Evolutionary conservation across 2,329 filamentous ascomycete species (phyloP).

Genomic region (Fusarium sp.): DNA sequence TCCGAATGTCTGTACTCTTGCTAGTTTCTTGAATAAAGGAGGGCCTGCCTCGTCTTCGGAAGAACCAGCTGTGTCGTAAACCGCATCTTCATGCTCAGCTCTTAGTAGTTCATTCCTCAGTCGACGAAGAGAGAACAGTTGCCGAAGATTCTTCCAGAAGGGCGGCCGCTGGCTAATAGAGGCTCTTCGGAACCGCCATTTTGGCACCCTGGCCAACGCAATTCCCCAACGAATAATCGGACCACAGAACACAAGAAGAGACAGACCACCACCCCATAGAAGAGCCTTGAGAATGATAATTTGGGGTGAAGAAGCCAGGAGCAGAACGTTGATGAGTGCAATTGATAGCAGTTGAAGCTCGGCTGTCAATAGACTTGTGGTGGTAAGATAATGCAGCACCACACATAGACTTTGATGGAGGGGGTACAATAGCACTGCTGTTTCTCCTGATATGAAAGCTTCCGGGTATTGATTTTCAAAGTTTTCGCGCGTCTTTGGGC

Average conservation of each 20-base stretch:
- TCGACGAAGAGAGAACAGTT: slow-evolving; percentile 58
- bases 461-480: slow-evolving; percentile 50
- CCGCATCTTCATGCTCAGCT: slow-evolving; percentile 47
- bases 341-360: slow-evolving; percentile 90
- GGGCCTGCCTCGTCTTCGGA: slow-evolving; percentile 49
- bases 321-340: slow-evolving; percentile 81
- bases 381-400: slow-evolving; percentile 82
- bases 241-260: slow-evolving; percentile 77
- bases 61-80: slow-evolving; percentile 48
- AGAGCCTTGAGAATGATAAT: slow-evolving; percentile 85
- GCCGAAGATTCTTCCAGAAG: slow-evolving; percentile 55
- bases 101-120: slow-evolving; percentile 56
- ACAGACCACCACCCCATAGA: slow-evolving; percentile 85
- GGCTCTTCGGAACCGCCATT: slow-evolving; percentile 83
- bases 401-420: slow-evolving; percentile 82
- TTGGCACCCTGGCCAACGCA: slow-evolving; percentile 85
- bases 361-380: slow-evolving; percentile 85
- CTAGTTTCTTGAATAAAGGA: slow-evolving; percentile 34
- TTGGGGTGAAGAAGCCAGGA: slow-evolving; percentile 84
- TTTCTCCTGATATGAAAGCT: slow-evolving; percentile 63
- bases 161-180: slow-evolving; percentile 51
- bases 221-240: slow-evolving; percentile 86
- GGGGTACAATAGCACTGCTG: slow-evolving; percentile 77
- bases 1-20: slow-evolving; percentile 49
- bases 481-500: slow-evolving; percentile 27